Conservation (phyloP, 768 basidiomycete genomes). For the Boletus subcaerulescens region DNA sequence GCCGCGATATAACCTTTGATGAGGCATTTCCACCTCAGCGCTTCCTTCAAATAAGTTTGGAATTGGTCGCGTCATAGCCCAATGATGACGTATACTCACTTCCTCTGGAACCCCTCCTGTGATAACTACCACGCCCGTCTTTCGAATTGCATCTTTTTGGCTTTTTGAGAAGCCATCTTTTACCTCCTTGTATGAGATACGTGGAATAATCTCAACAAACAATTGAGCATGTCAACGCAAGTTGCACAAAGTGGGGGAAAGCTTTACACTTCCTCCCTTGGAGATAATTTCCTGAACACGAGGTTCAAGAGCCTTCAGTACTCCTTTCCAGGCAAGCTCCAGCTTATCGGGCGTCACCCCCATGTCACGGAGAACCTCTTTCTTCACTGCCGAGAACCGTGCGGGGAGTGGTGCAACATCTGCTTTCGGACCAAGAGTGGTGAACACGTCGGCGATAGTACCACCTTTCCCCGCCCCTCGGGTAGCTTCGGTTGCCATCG, state of each 20-base stretch:
- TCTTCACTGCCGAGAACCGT: conserved; percentile 62
- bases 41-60: conserved; percentile 43
- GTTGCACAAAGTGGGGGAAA: not conserved
- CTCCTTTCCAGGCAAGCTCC: conserved; percentile 50
- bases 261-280: conserved; percentile 45
- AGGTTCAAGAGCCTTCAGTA: conserved; percentile 47
- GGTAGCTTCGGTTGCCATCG: conserved; percentile 10
- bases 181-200: conserved; percentile 44
- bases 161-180: conserved; percentile 44
- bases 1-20: conserved; percentile 52
- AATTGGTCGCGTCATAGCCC: not conserved
- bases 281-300: conserved; percentile 47
- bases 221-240: not conserved
- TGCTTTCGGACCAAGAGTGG: conserved; percentile 40
- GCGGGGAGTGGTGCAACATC: conserved; percentile 43
- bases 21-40: conserved; percentile 52
- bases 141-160: conserved; percentile 44
- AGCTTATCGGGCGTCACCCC: conserved; percentile 25
- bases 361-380: conserved; percentile 44
- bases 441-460: conserved; percentile 48
- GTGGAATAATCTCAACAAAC: conserved; percentile 47
- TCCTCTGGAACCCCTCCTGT: conserved; percentile 54
- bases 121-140: conserved; percentile 54
- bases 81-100: conserved; percentile 31
- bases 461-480: conserved; percentile 27